Conservation (phyloP, 2,329 filamentous ascomycete genomes). For the Sordariomycetes sp. region DNA sequence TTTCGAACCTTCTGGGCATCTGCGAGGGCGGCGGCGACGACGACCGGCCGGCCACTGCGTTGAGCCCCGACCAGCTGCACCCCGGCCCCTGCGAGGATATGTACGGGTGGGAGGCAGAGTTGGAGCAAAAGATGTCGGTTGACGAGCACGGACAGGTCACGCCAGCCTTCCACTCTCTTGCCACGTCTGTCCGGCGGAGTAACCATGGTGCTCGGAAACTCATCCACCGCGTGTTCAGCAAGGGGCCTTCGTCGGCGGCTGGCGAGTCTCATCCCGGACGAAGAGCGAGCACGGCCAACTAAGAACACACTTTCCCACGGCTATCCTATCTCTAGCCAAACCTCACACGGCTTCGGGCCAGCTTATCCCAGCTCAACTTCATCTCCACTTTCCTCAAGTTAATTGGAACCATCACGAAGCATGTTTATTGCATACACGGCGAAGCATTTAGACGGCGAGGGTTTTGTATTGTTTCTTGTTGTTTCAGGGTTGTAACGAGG, state of each 20-base stretch:
- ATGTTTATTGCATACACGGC: not conserved
- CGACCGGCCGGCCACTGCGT: no score
- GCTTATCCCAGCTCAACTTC: no score
- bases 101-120: conserved; percentile 41
- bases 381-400: not conserved
- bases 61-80: conserved; percentile 10
- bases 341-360: no score
- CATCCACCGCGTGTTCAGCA: conserved; percentile 27
- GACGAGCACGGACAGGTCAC: conserved; percentile 3
- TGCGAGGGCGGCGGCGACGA: conserved; percentile 16
- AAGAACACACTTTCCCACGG: not conserved
- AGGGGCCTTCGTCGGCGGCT: conserved; percentile 6
- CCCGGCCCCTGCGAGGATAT: conserved; percentile 20
- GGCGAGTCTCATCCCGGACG: not conserved
- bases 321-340: not conserved
- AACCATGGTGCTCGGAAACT: conserved; percentile 21
- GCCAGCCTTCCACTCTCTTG: not conserved
- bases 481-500: not conserved
- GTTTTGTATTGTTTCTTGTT: not conserved
- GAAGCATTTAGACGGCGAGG: not conserved
- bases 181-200: conserved; percentile 13
- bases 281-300: conserved; percentile 1
- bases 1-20: conserved; percentile 24
- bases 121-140: conserved; percentile 15
- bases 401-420: not conserved